Evolutionary conservation across 1,284 basidiomycete species (phyloP).

Genomic region (Spongiforma sp.): DNA sequence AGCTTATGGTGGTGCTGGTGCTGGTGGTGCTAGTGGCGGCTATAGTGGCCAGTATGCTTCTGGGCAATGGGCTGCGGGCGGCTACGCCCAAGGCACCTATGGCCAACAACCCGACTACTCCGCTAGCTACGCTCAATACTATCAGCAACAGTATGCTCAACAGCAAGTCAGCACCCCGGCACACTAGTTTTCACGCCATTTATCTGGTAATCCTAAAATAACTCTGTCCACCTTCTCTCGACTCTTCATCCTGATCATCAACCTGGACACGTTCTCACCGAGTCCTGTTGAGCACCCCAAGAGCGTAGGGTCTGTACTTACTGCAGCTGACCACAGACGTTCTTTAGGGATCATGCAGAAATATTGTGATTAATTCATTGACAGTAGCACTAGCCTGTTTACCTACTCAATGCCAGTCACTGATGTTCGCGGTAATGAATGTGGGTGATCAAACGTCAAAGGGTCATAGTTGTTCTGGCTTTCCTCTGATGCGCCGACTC

Average conservation of each 20-base stretch:
- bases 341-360: constrained; percentile 39
- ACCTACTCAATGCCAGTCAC: constrained; percentile 21
- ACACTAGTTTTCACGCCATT: constrained; percentile 37
- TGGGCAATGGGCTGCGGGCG: constrained; percentile 51
- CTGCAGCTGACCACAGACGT: constrained; percentile 41
- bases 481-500: constrained; percentile 12
- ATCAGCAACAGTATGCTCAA: constrained; percentile 81
- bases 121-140: constrained; percentile 79
- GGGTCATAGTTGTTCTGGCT: neutral
- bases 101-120: constrained; percentile 69
- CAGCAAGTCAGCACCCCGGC: constrained; percentile 63
- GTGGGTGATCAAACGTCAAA: constrained; percentile 4
- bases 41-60: constrained; percentile 43
- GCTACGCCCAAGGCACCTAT: constrained; percentile 45
- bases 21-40: constrained; percentile 38
- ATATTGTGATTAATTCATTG: constrained; percentile 37
- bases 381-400: constrained; percentile 30
- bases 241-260: constrained; percentile 24
- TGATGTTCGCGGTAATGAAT: constrained; percentile 14
- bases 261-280: constrained; percentile 23
- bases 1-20: constrained; percentile 47
- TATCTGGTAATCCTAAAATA: constrained; percentile 32
- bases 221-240: constrained; percentile 15
- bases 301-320: constrained; percentile 40
- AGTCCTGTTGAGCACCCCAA: constrained; percentile 29